Conservation (phyloP, 2,329 filamentous ascomycete species). For the Berkeleyomyces basicola region DNA sequence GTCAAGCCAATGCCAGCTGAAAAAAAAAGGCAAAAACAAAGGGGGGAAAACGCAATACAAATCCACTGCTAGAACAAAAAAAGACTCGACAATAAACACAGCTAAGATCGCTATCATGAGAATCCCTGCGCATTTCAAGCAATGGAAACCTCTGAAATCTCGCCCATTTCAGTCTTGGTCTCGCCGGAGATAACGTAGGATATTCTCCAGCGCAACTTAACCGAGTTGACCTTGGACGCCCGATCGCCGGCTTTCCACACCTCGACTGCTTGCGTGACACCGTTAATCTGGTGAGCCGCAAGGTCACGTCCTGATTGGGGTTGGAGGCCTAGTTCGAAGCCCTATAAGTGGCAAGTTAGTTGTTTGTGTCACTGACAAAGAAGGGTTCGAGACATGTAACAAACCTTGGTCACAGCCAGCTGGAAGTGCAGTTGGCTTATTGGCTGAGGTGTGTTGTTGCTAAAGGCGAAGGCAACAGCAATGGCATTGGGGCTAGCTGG, state of each 20-base stretch:
- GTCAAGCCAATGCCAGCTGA: background rate
- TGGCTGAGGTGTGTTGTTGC: conserved; percentile 56
- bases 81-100: background rate
- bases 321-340: conserved; percentile 63
- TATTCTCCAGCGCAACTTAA: conserved; percentile 82
- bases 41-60: background rate
- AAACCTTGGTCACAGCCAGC: conserved; percentile 81
- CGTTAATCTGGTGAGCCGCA: conserved; percentile 51
- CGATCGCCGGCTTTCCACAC: conserved; percentile 56
- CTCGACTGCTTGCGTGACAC: conserved; percentile 67
- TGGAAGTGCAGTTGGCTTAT: conserved; percentile 77
- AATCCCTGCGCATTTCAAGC: conserved; percentile 26
- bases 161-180: conserved; percentile 63
- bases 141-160: conserved; percentile 64
- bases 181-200: conserved; percentile 57
- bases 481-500: conserved; percentile 39
- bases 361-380: conserved; percentile 11
- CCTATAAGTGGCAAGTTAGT: conserved; percentile 30
- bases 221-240: conserved; percentile 51
- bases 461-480: conserved; percentile 61
- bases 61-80: background rate
- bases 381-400: conserved; percentile 11
- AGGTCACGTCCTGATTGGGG: conserved; percentile 72
- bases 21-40: background rate
- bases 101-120: background rate